A percentile compares a stretch with the other conserved stretches of the same genome.
phyloP scores from a whole-genome alignment of 768 basidiomycete species.

The Cystobasidium tubakii region DNA sequence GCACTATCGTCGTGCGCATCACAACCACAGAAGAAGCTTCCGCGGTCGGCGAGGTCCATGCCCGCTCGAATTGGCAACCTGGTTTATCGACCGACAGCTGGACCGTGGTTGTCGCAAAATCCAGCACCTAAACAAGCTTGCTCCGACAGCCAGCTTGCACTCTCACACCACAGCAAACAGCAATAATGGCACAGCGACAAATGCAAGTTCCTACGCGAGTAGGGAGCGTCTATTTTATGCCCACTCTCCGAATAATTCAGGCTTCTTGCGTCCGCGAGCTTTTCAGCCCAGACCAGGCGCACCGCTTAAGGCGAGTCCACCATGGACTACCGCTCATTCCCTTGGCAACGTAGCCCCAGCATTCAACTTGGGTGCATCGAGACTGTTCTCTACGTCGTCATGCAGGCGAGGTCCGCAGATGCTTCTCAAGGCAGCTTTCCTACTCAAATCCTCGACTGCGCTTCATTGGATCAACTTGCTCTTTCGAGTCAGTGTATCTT shows the following conservation, averaged over 20 bases:
- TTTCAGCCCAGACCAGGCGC: neutral
- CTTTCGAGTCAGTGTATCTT: constrained; percentile 23
- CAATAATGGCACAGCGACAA: neutral
- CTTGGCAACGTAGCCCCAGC: neutral
- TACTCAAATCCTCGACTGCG: constrained; percentile 15
- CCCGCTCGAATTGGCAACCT: constrained; percentile 9
- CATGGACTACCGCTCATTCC: neutral
- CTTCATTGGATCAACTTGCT: constrained; percentile 27
- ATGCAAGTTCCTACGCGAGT: neutral
- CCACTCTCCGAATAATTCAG: neutral
- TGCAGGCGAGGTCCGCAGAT: neutral
- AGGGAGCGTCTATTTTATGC: neutral
- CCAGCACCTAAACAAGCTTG: constrained; percentile 1
- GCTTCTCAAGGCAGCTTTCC: neutral
- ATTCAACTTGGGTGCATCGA: neutral
- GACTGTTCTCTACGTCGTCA: neutral
- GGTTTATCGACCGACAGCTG: constrained; percentile 1
- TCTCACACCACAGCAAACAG: neutral
- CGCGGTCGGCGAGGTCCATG: neutral
- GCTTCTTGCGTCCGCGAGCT: neutral
- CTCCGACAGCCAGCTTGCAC: neutral
- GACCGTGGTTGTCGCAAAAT: neutral
- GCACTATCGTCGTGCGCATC: neutral
- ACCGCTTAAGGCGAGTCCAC: neutral
- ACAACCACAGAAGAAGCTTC: neutral